Percentiles rank a stretch among this genome's conserved stretches.
Conservation (phyloP, 1,284 basidiomycete genomes). For the Papiliotrema nemorosa region DNA sequence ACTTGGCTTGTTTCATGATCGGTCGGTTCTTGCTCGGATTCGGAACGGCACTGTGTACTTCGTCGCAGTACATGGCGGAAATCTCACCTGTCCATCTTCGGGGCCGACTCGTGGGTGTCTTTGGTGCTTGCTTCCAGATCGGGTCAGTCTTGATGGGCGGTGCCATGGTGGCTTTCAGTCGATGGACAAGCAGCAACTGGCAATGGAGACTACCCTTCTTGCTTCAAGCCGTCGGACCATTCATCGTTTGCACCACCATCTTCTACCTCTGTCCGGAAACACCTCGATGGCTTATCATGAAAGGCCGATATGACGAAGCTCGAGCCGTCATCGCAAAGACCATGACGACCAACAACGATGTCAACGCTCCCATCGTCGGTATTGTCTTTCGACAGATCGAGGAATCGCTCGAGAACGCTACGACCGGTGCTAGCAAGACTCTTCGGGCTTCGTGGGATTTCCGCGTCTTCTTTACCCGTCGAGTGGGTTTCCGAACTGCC, state of each 20-base stretch:
- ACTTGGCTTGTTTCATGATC: conserved; percentile 3
- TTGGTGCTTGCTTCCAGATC: conserved; percentile 8
- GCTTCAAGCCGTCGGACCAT: background rate
- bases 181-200: conserved; percentile 1
- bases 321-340: conserved; percentile 12
- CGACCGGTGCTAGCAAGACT: background rate
- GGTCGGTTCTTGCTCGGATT: conserved; percentile 9
- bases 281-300: conserved; percentile 8
- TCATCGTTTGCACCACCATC: background rate
- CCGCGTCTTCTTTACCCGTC: conserved; percentile 5
- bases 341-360: background rate
- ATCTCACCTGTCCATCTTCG: background rate
- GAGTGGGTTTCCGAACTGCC: conserved; percentile 2
- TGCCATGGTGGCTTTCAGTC: conserved; percentile 6
- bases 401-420: background rate
- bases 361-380: background rate
- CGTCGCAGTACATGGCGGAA: conserved; percentile 1
- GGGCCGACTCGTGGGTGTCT: conserved; percentile 2
- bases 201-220: background rate
- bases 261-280: conserved; percentile 1
- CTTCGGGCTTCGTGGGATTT: conserved; percentile 5
- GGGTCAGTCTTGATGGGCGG: conserved; percentile 3
- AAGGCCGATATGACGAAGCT: conserved; percentile 6
- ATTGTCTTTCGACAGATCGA: conserved; percentile 2
- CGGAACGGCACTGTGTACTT: conserved; percentile 4